Conservation (phyloP, 2,329 filamentous ascomycete genomes). For the Aspergillus latus region DNA sequence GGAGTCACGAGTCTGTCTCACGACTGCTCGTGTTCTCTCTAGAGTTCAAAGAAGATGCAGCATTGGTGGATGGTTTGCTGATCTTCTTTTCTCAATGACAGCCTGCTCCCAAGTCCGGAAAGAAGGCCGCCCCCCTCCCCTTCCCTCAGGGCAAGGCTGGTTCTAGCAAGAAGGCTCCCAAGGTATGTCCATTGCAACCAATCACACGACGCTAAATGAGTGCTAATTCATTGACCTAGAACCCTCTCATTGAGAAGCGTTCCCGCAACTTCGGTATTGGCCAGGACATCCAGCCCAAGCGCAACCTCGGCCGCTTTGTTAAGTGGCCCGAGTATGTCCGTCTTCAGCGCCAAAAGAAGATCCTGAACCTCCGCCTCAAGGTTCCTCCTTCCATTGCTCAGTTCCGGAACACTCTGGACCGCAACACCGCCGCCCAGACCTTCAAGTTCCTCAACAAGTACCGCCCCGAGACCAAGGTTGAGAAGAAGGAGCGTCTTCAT, state of each 20-base stretch:
- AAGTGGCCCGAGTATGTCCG: constrained; percentile 99
- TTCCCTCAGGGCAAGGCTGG: constrained; percentile 93
- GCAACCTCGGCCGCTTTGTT: constrained; percentile 97
- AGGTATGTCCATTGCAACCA: constrained; percentile 64
- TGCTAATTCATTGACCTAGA: constrained; percentile 56
- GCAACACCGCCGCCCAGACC: constrained; percentile 91
- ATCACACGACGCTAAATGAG: not conserved
- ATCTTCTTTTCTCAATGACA: constrained; percentile 99
- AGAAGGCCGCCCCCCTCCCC: constrained; percentile 96
- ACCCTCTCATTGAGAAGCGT: constrained; percentile 99
- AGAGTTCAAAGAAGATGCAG: constrained; percentile 87
- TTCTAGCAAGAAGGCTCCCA: constrained; percentile 84
- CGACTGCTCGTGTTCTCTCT: constrained; percentile 62
- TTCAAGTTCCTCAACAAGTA: constrained; percentile 99
- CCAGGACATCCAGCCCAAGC: constrained; percentile 95
- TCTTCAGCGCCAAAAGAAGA: constrained; percentile 92
- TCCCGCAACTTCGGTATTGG: constrained; percentile 97
- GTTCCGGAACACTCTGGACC: constrained; percentile 96
- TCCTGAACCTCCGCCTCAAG: constrained; percentile 97
- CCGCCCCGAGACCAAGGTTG: constrained; percentile 96
- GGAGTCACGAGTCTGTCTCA: constrained; percentile 54
- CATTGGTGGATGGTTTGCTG: constrained; percentile 76
- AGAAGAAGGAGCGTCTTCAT: constrained; percentile 99
- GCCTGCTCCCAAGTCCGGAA: constrained; percentile 87
- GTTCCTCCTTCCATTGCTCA: constrained; percentile 95